These are phyloP conservation scores for Sanghuangporus sanghuang DNA, from an alignment of 1,284 basidiomycete species.

Conservation along the genomic window DNA sequence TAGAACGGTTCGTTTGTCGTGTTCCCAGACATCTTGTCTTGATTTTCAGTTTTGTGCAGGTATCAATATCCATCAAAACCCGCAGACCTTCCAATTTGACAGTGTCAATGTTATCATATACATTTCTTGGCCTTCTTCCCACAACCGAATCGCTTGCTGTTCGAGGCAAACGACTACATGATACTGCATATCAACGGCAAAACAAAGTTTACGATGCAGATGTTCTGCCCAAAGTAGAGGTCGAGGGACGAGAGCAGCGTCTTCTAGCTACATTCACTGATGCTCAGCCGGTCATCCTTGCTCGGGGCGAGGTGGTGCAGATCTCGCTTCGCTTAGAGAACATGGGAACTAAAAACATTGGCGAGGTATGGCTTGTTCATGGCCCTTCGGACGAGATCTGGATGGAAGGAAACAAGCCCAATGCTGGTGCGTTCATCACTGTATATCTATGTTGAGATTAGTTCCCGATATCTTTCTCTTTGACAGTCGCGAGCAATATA, in stretches of 20 bases:
- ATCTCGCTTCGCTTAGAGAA: conserved; percentile 58
- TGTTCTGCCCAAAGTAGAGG: conserved; percentile 45
- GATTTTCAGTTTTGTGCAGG: conserved; percentile 31
- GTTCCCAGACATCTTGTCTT: neutral
- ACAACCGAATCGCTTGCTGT: conserved; percentile 53
- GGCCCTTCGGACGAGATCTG: conserved; percentile 59
- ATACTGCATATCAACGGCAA: conserved; percentile 63
- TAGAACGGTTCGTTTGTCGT: conserved; percentile 43
- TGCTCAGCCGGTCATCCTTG: conserved; percentile 43
- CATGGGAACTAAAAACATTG: conserved; percentile 47
- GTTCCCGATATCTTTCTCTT: conserved; percentile 10
- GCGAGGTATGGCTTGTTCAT: conserved; percentile 64
- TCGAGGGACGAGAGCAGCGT: conserved; percentile 56
- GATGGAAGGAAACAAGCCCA: conserved; percentile 28
- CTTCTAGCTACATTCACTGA: conserved; percentile 53
- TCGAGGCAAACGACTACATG: conserved; percentile 64
- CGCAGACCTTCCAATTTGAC: conserved; percentile 45
- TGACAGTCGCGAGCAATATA: conserved; percentile 16
- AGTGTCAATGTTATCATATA: conserved; percentile 52
- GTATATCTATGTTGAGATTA: neutral
- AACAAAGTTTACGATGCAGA: conserved; percentile 63
- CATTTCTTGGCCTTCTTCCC: conserved; percentile 65
- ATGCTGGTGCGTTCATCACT: conserved; percentile 19
- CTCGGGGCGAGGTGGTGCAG: conserved; percentile 56
- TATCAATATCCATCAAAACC: conserved; percentile 57